Base-by-base conservation (phyloP, 192 early-diverging fungal genomes). In the Rhizoclosmatium globosum region DNA sequence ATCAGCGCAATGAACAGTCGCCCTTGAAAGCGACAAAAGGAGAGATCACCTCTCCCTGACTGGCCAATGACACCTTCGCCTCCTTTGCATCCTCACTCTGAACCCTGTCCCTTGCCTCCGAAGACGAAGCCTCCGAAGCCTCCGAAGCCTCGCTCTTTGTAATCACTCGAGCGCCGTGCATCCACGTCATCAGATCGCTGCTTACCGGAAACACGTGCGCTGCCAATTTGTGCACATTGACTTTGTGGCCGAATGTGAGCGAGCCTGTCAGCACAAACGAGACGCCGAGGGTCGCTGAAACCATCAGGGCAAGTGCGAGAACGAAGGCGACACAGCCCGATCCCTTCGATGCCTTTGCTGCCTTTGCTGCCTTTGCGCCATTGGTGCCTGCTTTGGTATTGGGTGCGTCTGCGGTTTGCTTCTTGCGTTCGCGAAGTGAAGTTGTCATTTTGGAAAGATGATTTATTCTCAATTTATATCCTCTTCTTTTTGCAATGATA, bases 261-360 rank as follows among this genome's bases (percentile, higher is more conserved):
- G 83, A 66, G 21, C 87, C 71, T 7, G 87, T 88, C 44, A 85
- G 59, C n/a, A 88, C 56, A 70, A 81, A 85, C 3, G 84, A 85
- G 19, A 45, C 39, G 9, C 59, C 56, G n/a, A 68, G 47, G 11
- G 75, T 68, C 13, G 65, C 31, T 7, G 23, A 17, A 11, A 68
- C 38, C 31, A 77, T 64, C n/a, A 44, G 19, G 13, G 53, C 64
- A 15, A 77, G 19, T 19, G 44, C 64, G 21, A 77, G 43, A 15
- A 68, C 6, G 7, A 68, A 23, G 15, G n/a, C 15, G 7, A 77
- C 23, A 47, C 62, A 68, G 3, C n/a, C 3, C 31, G 45, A 68
- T 13, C 64, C 46, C 42, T 38, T 47, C 11, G 58, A 65, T 43
- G n/a, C 23, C 21, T 65, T 68, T 31, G 31, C 31, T 31, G 31